Conservation (phyloP, 2,329 filamentous ascomycete genomes). For the Mollisiaceae sp. region DNA sequence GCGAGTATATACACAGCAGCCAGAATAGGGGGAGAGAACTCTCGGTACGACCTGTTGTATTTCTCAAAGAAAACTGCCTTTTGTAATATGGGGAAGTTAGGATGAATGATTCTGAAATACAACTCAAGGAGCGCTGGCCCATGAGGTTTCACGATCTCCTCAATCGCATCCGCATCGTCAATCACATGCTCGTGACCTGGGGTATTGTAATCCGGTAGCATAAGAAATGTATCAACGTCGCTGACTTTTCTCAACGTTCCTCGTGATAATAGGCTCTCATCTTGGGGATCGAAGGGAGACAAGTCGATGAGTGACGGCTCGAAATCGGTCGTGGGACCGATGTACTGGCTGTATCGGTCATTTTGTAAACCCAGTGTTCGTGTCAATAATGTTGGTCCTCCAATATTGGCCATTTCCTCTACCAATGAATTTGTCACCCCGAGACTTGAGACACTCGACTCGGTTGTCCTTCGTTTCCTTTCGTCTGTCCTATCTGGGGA, state of each 20-base stretch:
- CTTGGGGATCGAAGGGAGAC: slow-evolving; percentile 78
- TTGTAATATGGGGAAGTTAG: slow-evolving; percentile 81
- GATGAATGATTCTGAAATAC: slow-evolving; percentile 82
- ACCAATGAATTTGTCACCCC: slow-evolving; percentile 66
- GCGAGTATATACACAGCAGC: slow-evolving; percentile 85
- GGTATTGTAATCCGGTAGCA: slow-evolving; percentile 76
- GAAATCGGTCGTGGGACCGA: slow-evolving; percentile 82
- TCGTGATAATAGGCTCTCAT: slow-evolving; percentile 76
- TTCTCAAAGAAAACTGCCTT: slow-evolving; percentile 81
- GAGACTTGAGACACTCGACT: slow-evolving; percentile 65
- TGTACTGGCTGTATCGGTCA: slow-evolving; percentile 81
- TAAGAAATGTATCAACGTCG: slow-evolving; percentile 78
- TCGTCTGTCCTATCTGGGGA: slow-evolving; percentile 62
- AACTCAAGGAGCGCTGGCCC: slow-evolving; percentile 79
- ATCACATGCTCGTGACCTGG: slow-evolving; percentile 72
- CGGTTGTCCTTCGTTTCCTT: slow-evolving; percentile 57
- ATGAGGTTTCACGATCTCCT: slow-evolving; percentile 76
- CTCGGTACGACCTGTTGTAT: slow-evolving; percentile 72
- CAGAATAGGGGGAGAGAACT: slow-evolving; percentile 77
- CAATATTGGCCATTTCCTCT: slow-evolving; percentile 74
- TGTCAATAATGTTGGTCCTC: slow-evolving; percentile 68
- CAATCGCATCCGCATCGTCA: slow-evolving; percentile 73
- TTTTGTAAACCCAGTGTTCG: slow-evolving; percentile 76
- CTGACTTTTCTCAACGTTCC: slow-evolving; percentile 77
- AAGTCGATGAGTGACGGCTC: slow-evolving; percentile 84